phyloP scores from a whole-genome alignment of 2,329 filamentous ascomycete genomes.

The Aspergillus sp. region DNA sequence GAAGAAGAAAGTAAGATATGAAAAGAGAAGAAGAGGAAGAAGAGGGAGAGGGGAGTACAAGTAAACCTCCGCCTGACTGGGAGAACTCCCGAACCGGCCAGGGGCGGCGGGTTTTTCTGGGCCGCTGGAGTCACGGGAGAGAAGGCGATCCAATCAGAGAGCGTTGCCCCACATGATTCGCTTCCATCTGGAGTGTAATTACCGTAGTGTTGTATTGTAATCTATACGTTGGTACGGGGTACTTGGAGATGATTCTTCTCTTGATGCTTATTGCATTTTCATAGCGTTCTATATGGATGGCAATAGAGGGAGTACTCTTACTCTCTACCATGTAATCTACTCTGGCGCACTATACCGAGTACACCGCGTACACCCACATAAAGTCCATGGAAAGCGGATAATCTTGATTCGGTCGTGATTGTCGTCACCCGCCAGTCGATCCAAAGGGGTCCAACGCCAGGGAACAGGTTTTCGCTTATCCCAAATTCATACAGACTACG shows the following conservation, averaged over 20 bases:
- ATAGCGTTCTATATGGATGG: too few species aligned
- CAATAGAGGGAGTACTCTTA: too few species aligned
- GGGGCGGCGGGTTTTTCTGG: background rate
- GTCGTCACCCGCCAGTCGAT: background rate
- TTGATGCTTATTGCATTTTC: background rate
- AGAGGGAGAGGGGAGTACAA: background rate
- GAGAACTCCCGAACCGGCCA: background rate
- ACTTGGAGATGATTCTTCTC: background rate
- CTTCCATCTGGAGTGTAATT: background rate
- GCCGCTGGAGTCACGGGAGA: background rate
- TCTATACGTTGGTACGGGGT: background rate
- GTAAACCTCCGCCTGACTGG: background rate
- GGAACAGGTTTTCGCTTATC: background rate
- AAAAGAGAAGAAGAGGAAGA: background rate
- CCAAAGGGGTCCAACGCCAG: background rate
- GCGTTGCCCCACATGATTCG: background rate
- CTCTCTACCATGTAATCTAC: too few species aligned
- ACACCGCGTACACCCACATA: background rate
- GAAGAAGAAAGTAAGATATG: background rate
- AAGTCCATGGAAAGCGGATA: background rate
- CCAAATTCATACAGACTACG: background rate
- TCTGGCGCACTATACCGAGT: background rate
- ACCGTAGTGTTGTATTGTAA: background rate
- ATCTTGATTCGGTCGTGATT: background rate
- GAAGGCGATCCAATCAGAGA: background rate